These are phyloP conservation scores for Cytospora piceicola DNA, from an alignment of 2,329 filamentous ascomycete genomes.

Conservation along the genomic window DNA sequence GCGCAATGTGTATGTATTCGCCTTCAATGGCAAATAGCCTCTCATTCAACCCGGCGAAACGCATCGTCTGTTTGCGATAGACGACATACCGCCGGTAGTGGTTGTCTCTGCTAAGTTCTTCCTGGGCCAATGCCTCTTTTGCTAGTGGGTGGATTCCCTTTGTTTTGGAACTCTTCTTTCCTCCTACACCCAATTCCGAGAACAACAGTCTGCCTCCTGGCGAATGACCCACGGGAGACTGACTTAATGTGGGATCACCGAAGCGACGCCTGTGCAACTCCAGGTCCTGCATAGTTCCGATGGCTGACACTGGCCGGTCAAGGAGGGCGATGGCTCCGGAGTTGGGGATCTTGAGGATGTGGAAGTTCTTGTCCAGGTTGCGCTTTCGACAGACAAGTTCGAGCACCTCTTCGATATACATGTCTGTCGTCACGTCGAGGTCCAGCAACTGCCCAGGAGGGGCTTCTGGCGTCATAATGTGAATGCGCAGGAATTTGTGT, in stretches of 20 bases:
- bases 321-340: slow-evolving; percentile 75
- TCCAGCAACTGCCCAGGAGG: slow-evolving; percentile 75
- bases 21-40: slow-evolving; percentile 79
- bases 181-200: slow-evolving; percentile 27
- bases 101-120: slow-evolving; percentile 58
- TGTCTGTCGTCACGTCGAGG: slow-evolving; percentile 78
- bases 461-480: slow-evolving; percentile 71
- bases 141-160: slow-evolving; percentile 69
- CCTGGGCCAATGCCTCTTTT: slow-evolving; percentile 63
- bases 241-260: slow-evolving; percentile 38
- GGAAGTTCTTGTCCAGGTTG: slow-evolving; percentile 76
- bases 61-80: slow-evolving; percentile 81
- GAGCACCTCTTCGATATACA: slow-evolving; percentile 80
- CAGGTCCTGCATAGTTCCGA: slow-evolving; percentile 74
- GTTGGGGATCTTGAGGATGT: slow-evolving; percentile 76
- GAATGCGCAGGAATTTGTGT: slow-evolving; percentile 71
- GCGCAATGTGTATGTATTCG: slow-evolving; percentile 86
- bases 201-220: slow-evolving; percentile 26
- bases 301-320: slow-evolving; percentile 78
- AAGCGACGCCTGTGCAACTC: slow-evolving; percentile 78
- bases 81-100: slow-evolving; percentile 79
- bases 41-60: slow-evolving; percentile 75
- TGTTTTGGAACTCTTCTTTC: slow-evolving; percentile 57
- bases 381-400: slow-evolving; percentile 78
- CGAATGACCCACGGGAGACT: slow-evolving; percentile 29